Base-by-base conservation (phyloP, 139 green algal species). In the Micractinium conductrix region DNA sequence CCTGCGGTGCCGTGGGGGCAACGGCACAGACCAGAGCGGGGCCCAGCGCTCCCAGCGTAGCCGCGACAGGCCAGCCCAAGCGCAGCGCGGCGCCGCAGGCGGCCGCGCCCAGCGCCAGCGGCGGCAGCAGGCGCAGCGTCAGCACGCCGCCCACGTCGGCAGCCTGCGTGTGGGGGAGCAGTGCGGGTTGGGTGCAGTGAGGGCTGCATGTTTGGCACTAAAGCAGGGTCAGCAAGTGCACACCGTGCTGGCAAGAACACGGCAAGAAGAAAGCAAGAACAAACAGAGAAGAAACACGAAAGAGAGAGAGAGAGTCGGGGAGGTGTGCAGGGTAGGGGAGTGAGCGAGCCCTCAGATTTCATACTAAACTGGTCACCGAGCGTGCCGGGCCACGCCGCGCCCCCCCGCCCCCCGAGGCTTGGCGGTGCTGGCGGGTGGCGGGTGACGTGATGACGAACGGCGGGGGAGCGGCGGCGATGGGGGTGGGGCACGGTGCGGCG, bases 261-360 rank as follows among this genome's bases (percentile, higher is more conserved):
- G 48, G 48, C 12, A 58, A 58, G 48, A 10, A 58, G 14, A 14
- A 58, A 58, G 48, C 48, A 58, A 58, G 48, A 58, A 58, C 12
- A 10, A 14, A 58, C 48, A 58, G 14, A 37, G 60, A 37, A 37
- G 60, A 4, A 37, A 30, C 1, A 26, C 6, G 2, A 9, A 7
- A 48, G 21, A 81, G 74, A 55, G 30, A 43, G 17, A 68, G 19
- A 43, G 4, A 21, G 5, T 45, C 30, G 17, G 10, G 43, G 10
- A 62, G 16, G 17, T n/a, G 22, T 44, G 45, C 45, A 72, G 60
- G 40, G 35, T 58, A 9, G 37, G 16, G 38, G 40, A 50, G 48
- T 22, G 73, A 21, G 4, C 0, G 30, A 72, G 79, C 79, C 85
- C 85, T 88, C 85, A 88, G 68, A 88, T 88, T 88, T 88, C 85